Base-by-base conservation (phyloP, 306 rosid genomes). In the Pueraria montana region DNA sequence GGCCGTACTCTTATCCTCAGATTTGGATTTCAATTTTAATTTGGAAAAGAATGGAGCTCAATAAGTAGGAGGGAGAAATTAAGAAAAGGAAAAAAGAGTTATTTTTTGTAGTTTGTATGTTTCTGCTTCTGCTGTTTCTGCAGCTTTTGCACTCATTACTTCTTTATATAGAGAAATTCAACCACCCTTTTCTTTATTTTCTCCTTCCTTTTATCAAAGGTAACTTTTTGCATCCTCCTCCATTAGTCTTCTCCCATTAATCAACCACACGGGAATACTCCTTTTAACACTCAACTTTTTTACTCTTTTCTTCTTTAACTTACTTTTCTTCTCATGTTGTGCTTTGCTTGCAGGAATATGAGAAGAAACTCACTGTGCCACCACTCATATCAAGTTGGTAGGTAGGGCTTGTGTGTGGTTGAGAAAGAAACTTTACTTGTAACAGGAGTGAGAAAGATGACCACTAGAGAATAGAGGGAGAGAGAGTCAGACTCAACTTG, bases 201-300 rank as follows among this genome's bases (percentile, higher is more conserved):
- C 0, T 20, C 21, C n/a, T 20, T 13, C 56, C 84, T 86, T 81
- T 85, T 79, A 73, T 55, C 87, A 72, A 80, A 88, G 91, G 91
- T 72, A 72, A 82, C 81, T 72, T 80, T 62, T 56, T 16, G 84
- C 76, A 73, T 40, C 84, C 81, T 55, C 72, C 61, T 23, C 73
- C 80, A 50, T 67, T 65, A 52, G 82, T 76, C 32, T 61, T 6
- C 84, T 81, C 86, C 73, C 82, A 90, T 87, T 91, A 87, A 85
- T 88, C 92, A 88, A 84, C 90, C 94, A 82, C 97, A 94, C 98
- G 94, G 42, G 94, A 95, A 89, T 87, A 84, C 94, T 86, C 80
- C 90, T 89, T 90, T 88, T 84, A 76, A 81, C 87, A 80, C 91
- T 74, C 62, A 73, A 87, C 89, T 89, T 82, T 87, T 87, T 73